Percentiles rank a stretch among this genome's conserved stretches.
Evolutionary conservation across 2,329 filamentous ascomycete genomes (phyloP).

Genomic region (Plenodomus tracheiphilus): DNA sequence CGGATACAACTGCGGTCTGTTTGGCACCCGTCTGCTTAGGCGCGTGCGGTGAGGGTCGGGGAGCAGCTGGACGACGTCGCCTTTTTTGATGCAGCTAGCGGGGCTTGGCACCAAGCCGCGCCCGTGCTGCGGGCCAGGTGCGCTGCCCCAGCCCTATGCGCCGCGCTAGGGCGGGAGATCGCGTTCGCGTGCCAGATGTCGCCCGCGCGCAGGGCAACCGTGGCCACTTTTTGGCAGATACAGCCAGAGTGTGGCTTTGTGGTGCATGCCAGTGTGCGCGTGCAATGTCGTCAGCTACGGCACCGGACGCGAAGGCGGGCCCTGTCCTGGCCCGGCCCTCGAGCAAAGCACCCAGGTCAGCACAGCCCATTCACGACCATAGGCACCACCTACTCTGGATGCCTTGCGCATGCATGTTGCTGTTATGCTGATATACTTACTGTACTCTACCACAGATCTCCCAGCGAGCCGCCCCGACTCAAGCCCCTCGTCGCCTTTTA

Average conservation of each 20-base stretch:
- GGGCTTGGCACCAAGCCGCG: constrained; percentile 22
- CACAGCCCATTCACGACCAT: too few species aligned
- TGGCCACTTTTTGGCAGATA: background rate
- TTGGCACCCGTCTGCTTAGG: constrained; percentile 30
- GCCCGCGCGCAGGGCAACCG: background rate
- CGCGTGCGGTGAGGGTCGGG: constrained; percentile 30
- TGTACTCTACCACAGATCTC: constrained; percentile 6
- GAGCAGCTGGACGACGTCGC: constrained; percentile 22
- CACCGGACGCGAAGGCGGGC: background rate
- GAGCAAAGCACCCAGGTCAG: constrained; percentile 2
- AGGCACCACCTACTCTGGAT: background rate
- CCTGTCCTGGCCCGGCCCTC: background rate
- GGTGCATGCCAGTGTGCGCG: too few species aligned
- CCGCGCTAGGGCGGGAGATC: background rate
- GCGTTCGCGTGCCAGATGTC: background rate
- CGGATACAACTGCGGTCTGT: constrained; percentile 29
- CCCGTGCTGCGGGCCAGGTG: too few species aligned
- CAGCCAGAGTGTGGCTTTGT: too few species aligned
- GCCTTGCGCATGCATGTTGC: background rate
- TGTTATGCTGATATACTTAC: background rate
- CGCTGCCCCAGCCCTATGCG: constrained; percentile 28
- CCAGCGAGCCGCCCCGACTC: constrained; percentile 49
- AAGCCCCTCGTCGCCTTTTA: constrained; percentile 79
- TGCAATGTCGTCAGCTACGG: background rate
- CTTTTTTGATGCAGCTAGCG: constrained; percentile 32